These are phyloP conservation scores for Phaeosphaeriaceae sp. DNA, from an alignment of 2,329 filamentous ascomycete genomes.

Conservation along the genomic window DNA sequence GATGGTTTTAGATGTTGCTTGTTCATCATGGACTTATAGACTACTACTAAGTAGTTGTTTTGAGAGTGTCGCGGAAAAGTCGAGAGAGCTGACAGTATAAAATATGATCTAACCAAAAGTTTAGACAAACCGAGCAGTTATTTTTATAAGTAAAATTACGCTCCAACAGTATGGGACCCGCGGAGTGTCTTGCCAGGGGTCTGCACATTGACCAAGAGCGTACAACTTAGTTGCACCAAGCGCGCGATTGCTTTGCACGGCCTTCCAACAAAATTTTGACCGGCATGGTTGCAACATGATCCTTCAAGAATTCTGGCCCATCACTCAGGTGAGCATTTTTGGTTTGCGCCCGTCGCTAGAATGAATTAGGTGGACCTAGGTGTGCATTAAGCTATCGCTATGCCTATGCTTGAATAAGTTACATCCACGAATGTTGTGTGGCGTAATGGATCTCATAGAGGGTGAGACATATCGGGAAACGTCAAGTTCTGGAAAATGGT, in stretches of 20 bases:
- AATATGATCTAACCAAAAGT: background rate
- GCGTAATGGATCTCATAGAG: background rate
- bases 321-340: no score
- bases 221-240: background rate
- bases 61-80: no score
- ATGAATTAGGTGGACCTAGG: no score
- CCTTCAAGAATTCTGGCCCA: background rate
- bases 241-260: background rate
- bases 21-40: background rate
- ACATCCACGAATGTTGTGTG: background rate
- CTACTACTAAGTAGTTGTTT: no score
- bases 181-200: constrained; percentile 4
- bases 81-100: background rate
- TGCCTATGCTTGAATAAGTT: background rate
- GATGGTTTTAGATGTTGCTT: background rate
- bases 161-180: background rate
- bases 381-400: background rate
- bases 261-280: background rate
- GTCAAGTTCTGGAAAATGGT: constrained; percentile 1
- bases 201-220: constrained; percentile 3
- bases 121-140: background rate
- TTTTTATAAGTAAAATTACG: background rate
- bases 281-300: constrained; percentile 1
- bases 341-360: no score
- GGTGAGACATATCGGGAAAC: background rate